These are phyloP conservation scores for Turnera subulata DNA, from an alignment of 345 rosid genomes.

Conservation along the genomic window DNA sequence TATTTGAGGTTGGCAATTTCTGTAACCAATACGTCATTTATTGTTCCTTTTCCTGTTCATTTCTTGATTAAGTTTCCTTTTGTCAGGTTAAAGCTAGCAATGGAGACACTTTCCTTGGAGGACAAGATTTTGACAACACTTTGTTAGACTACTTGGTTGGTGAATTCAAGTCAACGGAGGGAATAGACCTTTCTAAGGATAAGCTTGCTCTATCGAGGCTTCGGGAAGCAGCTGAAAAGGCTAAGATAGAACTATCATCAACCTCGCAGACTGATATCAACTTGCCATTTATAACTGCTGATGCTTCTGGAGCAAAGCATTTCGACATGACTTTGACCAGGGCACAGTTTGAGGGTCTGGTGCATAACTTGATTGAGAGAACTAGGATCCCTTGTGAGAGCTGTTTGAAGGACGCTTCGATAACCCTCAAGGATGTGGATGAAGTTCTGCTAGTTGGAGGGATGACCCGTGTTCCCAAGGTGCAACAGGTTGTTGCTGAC, in stretches of 20 bases:
- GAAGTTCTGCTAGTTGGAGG: slow-evolving; percentile 93
- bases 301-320: slow-evolving; percentile 82
- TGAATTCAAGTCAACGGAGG: slow-evolving; percentile 64
- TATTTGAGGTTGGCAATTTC: slow-evolving; percentile 60
- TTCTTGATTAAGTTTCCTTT: not conserved
- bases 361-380: slow-evolving; percentile 68
- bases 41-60: not conserved
- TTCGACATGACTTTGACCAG: slow-evolving; percentile 73
- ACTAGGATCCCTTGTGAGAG: slow-evolving; percentile 65
- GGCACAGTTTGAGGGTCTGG: slow-evolving; percentile 66
- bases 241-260: slow-evolving; percentile 85
- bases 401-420: slow-evolving; percentile 80
- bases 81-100: slow-evolving; percentile 89
- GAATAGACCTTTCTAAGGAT: slow-evolving; percentile 72
- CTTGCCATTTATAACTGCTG: slow-evolving; percentile 84
- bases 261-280: slow-evolving; percentile 81
- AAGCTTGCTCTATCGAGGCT: slow-evolving; percentile 86
- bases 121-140: slow-evolving; percentile 87
- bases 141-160: slow-evolving; percentile 69
- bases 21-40: not conserved
- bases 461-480: slow-evolving; percentile 96
- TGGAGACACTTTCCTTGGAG: slow-evolving; percentile 95
- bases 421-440: slow-evolving; percentile 60
- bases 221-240: slow-evolving; percentile 87
- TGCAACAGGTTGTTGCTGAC: slow-evolving; percentile 66